Conservation (phyloP, 179 eudicot genomes). For the Spergularia azorica region DNA sequence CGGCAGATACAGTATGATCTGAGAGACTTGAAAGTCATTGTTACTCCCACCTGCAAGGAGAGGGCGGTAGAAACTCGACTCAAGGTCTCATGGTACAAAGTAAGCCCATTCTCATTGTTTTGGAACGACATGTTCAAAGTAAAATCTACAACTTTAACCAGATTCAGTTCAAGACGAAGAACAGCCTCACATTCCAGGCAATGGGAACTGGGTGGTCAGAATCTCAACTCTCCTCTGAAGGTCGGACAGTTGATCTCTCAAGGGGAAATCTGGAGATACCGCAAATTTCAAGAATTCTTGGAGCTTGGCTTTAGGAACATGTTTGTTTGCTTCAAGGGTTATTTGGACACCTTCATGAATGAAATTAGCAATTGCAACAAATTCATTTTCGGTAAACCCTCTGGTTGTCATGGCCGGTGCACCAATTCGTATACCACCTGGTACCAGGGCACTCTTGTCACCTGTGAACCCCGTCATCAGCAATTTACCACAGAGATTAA, state of each 20-base stretch:
- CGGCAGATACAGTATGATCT: too few species aligned
- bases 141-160: background rate
- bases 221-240: conserved; percentile 66
- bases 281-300: conserved; percentile 73
- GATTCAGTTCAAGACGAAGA: background rate
- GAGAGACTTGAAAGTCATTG: too few species aligned
- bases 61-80: too few species aligned
- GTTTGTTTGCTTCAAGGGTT: conserved; percentile 59
- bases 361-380: conserved; percentile 63
- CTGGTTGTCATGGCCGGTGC: conserved; percentile 91
- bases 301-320: conserved; percentile 63
- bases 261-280: conserved; percentile 58
- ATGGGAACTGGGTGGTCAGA: conserved; percentile 68
- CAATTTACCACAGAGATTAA: background rate
- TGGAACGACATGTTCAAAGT: background rate
- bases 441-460: conserved; percentile 82
- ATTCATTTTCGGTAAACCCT: conserved; percentile 70
- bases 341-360: conserved; percentile 80
- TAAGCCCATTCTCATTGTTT: too few species aligned
- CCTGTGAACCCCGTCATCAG: conserved; percentile 37
- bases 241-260: conserved; percentile 47
- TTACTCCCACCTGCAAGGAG: too few species aligned
- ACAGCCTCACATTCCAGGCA: conserved; percentile 54
- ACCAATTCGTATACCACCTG: conserved; percentile 88
- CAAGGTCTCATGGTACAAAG: too few species aligned